phyloP scores from a whole-genome alignment of 257 asterid species.

The Lavandula angustifolia region DNA sequence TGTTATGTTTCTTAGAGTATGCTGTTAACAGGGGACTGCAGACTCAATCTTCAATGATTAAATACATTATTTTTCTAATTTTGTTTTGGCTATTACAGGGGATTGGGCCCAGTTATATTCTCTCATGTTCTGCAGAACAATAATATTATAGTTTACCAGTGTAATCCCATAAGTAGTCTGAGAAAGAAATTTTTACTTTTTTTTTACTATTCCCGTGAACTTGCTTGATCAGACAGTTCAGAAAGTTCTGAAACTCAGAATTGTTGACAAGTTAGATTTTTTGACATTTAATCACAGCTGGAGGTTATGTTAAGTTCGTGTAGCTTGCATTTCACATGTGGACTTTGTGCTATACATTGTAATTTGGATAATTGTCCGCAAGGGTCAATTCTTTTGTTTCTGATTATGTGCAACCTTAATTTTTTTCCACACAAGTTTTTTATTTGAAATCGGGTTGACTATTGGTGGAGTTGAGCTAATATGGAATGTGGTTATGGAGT shows the following conservation, averaged over 20 bases:
- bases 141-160: not conserved
- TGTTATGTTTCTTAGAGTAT: slow-evolving; percentile 24
- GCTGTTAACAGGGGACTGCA: slow-evolving; percentile 20
- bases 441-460: slow-evolving; percentile 12
- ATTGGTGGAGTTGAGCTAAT: not conserved
- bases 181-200: not conserved
- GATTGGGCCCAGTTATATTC: not conserved
- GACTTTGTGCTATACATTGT: not conserved
- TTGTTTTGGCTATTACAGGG: not conserved
- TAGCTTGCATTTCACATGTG: not conserved
- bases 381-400: not conserved
- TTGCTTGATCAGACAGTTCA: not conserved
- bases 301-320: not conserved
- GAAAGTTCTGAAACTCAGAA: no score
- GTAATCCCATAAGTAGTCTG: slow-evolving; percentile 1
- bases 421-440: not conserved
- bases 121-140: slow-evolving; percentile 13
- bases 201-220: no score
- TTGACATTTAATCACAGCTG: not conserved
- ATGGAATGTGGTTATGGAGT: slow-evolving; percentile 11
- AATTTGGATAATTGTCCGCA: not conserved
- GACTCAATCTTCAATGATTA: slow-evolving; percentile 11
- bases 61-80: not conserved
- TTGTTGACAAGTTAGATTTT: no score
- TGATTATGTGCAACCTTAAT: not conserved